Percentiles rank a stretch among this genome's conserved stretches.
These are phyloP conservation scores for Candida sithepensis DNA, from an alignment of 805 yeast species.

Conservation along the genomic window DNA sequence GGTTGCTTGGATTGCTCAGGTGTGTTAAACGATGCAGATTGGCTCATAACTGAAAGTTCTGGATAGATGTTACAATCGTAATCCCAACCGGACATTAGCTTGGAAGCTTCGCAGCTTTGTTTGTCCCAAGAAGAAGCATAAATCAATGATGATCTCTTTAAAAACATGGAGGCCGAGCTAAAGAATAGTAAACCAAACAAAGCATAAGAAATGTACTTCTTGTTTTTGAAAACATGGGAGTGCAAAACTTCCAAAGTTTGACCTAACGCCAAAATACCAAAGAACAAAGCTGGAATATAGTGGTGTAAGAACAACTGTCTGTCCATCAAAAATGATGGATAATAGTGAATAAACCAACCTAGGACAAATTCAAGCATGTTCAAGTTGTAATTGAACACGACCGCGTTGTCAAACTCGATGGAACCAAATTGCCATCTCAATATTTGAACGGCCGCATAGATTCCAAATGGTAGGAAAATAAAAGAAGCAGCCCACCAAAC, in stretches of 20 bases:
- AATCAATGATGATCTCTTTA: constrained; percentile 64
- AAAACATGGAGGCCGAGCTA: constrained; percentile 51
- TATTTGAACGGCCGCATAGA: constrained; percentile 44
- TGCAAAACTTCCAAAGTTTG: constrained; percentile 30
- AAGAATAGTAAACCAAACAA: constrained; percentile 47
- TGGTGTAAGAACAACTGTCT: constrained; percentile 93
- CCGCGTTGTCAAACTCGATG: constrained; percentile 36
- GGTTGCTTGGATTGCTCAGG: constrained; percentile 6
- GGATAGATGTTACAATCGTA: constrained; percentile 69
- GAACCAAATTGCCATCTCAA: constrained; percentile 62
- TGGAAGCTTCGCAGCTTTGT: constrained; percentile 56
- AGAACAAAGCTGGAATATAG: constrained; percentile 88
- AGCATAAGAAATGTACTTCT: constrained; percentile 41
- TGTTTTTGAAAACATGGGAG: constrained; percentile 30
- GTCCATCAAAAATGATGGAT: constrained; percentile 82
- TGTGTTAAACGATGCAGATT: constrained; percentile 4
- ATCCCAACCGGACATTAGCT: constrained; percentile 75
- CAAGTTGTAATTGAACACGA: constrained; percentile 60
- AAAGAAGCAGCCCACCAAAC: constrained; percentile 72
- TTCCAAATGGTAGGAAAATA: constrained; percentile 45
- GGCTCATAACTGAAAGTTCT: constrained; percentile 6
- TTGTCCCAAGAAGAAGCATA: constrained; percentile 82
- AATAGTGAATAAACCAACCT: constrained; percentile 71
- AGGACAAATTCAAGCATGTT: constrained; percentile 57
- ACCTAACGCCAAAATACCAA: constrained; percentile 40